Evolutionary conservation across 1,284 basidiomycete genomes (phyloP), one percentile per base, ranked within the genome.

Genomic region (Naganishia liquefaciens): DNA sequence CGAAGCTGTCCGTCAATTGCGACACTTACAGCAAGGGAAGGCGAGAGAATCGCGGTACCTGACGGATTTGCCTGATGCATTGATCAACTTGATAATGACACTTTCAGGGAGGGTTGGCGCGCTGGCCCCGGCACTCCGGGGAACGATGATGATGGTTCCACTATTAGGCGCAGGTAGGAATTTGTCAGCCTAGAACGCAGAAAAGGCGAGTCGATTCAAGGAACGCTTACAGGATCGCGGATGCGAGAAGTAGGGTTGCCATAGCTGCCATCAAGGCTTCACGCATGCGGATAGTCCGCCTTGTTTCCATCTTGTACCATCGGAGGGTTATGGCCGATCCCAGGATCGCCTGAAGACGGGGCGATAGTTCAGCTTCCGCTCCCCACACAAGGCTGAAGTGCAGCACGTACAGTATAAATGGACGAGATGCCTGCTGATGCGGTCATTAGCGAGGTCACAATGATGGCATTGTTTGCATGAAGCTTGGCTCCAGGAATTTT

Each of bases 111-210:
- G 30, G 6, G 39, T 43, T 3, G 63, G 63, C 15, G 49, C 43
- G 15, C 46, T 51, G 1, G 50, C 63, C 5, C 63, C 63, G 21
- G 63, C 63, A n/a, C 54, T 57, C n/a, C 54, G 44, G 10, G 63
- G 63, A 9, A 64, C 63, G 49, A 64, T 64, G 40, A 64, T 64
- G 11, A 64, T 21, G 30, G 63, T 64, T 13, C 46, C 63, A 17
- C 63, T 64, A 23, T 37, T 2, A 37, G 33, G 33, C n/a, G 13
- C 33, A 37, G 33, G 13, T 13, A 37, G 33, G 33, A 7, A 37
- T 13, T 13, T 13, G 13, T 37, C 10, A 37, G 10, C 33, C 9
- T 10, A 10, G 9, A 37, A 13, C 33, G 9, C 6, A 7, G 33
- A 37, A 10, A 23, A 1, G 28, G 11, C 1, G 3, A 15, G 21